These are phyloP conservation scores for Penicillium argentinense DNA, from an alignment of 495 filamentous ascomycete species.

Conservation along the genomic window DNA sequence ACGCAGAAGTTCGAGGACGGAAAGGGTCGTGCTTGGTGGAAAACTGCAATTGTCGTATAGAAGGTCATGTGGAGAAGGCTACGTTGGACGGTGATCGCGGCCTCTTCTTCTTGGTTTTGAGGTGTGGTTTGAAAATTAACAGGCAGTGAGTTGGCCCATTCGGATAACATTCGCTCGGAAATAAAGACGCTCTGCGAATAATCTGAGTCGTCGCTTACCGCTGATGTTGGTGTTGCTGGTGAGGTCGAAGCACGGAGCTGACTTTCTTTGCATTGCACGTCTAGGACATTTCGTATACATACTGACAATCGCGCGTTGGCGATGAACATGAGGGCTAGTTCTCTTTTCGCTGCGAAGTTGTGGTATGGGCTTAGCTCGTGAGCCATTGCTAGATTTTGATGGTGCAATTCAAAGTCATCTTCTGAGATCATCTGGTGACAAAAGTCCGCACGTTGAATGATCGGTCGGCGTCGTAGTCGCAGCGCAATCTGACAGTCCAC, in stretches of 20 bases:
- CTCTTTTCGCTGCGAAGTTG: conserved; percentile 8
- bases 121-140: conserved; percentile 7
- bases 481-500: conserved; percentile 18
- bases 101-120: conserved; percentile 1
- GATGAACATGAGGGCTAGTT: conserved; percentile 13
- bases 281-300: conserved; percentile 16
- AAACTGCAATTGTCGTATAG: conserved; percentile 19
- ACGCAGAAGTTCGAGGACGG: conserved; percentile 19
- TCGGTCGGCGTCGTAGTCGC: conserved; percentile 11
- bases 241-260: background rate
- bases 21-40: conserved; percentile 18
- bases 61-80: conserved; percentile 20
- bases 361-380: background rate
- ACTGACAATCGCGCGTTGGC: conserved; percentile 13
- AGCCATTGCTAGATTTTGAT: background rate
- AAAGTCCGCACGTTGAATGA: conserved; percentile 11
- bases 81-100: conserved; percentile 13
- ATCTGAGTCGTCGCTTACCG: background rate
- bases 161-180: conserved; percentile 11
- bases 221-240: conserved; percentile 1
- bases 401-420: conserved; percentile 13
- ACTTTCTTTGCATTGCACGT: conserved; percentile 13
- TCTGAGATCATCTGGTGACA: conserved; percentile 9
- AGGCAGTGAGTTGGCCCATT: conserved; percentile 18
- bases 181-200: conserved; percentile 1